A percentile compares a stretch with the other conserved stretches of the same genome.
These are phyloP conservation scores for Macrolepiota albuminosa DNA, from an alignment of 768 basidiomycete species.

Conservation along the genomic window DNA sequence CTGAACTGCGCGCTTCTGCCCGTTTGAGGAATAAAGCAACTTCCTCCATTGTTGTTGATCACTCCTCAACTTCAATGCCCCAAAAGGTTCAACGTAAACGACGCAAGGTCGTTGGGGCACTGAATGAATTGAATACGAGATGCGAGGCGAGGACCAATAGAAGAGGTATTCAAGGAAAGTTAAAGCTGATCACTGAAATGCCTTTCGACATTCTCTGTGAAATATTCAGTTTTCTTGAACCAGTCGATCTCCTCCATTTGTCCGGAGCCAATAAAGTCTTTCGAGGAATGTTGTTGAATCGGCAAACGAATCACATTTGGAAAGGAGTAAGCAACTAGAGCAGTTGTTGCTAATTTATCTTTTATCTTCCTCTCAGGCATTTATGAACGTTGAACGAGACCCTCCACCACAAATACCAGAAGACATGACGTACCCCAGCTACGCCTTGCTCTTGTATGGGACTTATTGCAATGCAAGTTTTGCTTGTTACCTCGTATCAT, in stretches of 20 bases:
- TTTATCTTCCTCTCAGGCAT: slow-evolving; percentile 14
- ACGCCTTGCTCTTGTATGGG: slow-evolving; percentile 30
- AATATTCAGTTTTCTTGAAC: slow-evolving; percentile 33
- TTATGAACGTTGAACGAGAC: slow-evolving; percentile 12
- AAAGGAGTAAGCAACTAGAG: slow-evolving; percentile 15
- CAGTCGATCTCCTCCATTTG: slow-evolving; percentile 37
- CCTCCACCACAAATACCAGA: slow-evolving; percentile 22
- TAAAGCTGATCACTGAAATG: slow-evolving; percentile 24
- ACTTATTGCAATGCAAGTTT: slow-evolving; percentile 27
- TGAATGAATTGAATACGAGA: not conserved
- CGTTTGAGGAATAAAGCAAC: slow-evolving; percentile 1
- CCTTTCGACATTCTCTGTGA: slow-evolving; percentile 32
- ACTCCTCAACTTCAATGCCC: not conserved
- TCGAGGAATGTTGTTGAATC: slow-evolving; percentile 26
- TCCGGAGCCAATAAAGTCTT: slow-evolving; percentile 31
- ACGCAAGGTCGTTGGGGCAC: not conserved
- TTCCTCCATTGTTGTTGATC: no score
- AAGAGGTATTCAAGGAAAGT: slow-evolving; percentile 15
- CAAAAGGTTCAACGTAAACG: not conserved
- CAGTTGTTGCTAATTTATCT: not conserved
- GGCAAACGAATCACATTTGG: slow-evolving; percentile 26
- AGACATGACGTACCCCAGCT: slow-evolving; percentile 26
- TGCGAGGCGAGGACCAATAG: not conserved
- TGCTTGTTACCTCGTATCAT: not conserved
- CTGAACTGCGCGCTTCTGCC: not conserved